These are phyloP conservation scores for Stagonosporopsis chrysanthemi DNA, from an alignment of 2,329 filamentous ascomycete species.

Conservation along the genomic window DNA sequence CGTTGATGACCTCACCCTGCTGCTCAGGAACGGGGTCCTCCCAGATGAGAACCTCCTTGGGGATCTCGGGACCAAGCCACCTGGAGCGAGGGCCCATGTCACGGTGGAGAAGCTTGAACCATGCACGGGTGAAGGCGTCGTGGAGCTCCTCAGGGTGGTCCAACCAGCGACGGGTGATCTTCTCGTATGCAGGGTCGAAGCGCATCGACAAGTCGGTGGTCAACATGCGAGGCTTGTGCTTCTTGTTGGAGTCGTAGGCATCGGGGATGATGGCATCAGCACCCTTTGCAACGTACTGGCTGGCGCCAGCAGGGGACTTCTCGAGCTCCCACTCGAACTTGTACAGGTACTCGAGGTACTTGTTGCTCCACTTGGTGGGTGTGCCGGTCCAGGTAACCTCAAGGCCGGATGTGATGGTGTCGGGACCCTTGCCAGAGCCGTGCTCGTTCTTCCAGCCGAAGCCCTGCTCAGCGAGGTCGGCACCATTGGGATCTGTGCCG, in stretches of 20 bases:
- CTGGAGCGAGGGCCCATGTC: slow-evolving; percentile 76
- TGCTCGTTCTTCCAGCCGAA: slow-evolving; percentile 75
- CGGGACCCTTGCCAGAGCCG: slow-evolving; percentile 70
- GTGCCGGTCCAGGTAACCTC: slow-evolving; percentile 83
- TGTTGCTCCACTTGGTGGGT: slow-evolving; percentile 77
- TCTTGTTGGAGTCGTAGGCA: slow-evolving; percentile 72
- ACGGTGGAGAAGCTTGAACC: slow-evolving; percentile 86
- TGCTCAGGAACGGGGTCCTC: slow-evolving; percentile 73
- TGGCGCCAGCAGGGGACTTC: slow-evolving; percentile 77
- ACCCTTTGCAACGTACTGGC: slow-evolving; percentile 79
- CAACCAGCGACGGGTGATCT: slow-evolving; percentile 75
- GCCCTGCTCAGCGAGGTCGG: slow-evolving; percentile 70
- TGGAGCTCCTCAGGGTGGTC: slow-evolving; percentile 72
- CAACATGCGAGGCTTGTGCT: slow-evolving; percentile 78
- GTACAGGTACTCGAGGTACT: slow-evolving; percentile 78
- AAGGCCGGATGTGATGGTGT: slow-evolving; percentile 78
- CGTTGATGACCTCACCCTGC: slow-evolving; percentile 66
- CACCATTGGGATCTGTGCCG: slow-evolving; percentile 71
- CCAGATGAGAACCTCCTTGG: slow-evolving; percentile 74
- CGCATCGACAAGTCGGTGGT: slow-evolving; percentile 77
- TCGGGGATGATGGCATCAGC: slow-evolving; percentile 73
- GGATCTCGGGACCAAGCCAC: slow-evolving; percentile 78
- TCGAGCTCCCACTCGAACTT: slow-evolving; percentile 79
- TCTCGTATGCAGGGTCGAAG: slow-evolving; percentile 75
- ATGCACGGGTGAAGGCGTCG: slow-evolving; percentile 74